Base-by-base conservation (phyloP, 2,329 filamentous ascomycete genomes). In the Rhytidhysteron rufulum region DNA sequence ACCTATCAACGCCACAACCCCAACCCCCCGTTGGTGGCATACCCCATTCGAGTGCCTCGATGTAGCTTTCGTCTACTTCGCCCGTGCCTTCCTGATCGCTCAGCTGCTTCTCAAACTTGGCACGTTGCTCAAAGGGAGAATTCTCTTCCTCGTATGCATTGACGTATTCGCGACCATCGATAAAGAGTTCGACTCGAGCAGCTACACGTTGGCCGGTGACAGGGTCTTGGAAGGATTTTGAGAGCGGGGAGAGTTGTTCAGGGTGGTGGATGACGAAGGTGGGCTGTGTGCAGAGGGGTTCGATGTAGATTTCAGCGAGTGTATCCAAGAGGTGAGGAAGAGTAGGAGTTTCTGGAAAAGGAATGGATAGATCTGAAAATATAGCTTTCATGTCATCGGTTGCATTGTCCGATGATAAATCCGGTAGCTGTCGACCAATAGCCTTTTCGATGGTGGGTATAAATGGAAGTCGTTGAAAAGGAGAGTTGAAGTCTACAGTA, bases 81-180 rank as follows among this genome's bases (percentile, higher is more conserved):
- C 63, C 65, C 5, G 61, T 51, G 10, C 58, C 60, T 15, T 59
- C 53, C 5, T 66, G 43, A 18, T 60, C 68, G 15, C 50, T 57
- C 2, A 74, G 58, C 55, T 83, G 80, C 47, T 77, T 75, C 34
- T 81, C 66, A 49, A 98, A 89, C 66, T 98, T 98, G 40, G 78
- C 74, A 33, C 86, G 77, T 68, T 98, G 93, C 54, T 85, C 86
- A 39, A 85, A 82, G 0, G 93, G 93, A 37, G 88, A 86, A 65
- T 98, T 98, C 63, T 98, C 93, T 67, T 98, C 93, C 64, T 98
- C 93, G 65, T 98, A 98, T 72, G 91, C 94, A 66, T 98, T 98
- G 45, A 91, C 88, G 22, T 95, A 76, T 61, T 98, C 93, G 40
- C 81, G 80, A 30, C 85, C 82, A 36, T 80, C 70, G 47, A 94